A percentile compares a stretch with the other conserved stretches of the same genome.
These are phyloP conservation scores for Ophiosphaerella narmari DNA, from an alignment of 2,329 filamentous ascomycete species.

Conservation along the genomic window DNA sequence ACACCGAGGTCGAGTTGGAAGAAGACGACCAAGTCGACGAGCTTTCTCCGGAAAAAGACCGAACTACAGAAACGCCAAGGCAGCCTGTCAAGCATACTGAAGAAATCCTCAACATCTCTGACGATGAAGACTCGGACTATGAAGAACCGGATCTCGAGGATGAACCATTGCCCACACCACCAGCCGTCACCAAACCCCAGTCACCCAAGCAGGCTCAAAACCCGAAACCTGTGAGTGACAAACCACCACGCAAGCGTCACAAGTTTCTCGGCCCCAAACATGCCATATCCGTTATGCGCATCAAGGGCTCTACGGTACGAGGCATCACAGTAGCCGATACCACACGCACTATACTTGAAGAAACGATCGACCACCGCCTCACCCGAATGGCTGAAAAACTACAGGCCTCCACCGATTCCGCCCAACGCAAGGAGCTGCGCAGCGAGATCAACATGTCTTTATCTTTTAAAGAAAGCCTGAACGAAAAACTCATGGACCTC, in stretches of 20 bases:
- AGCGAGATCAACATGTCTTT: slow-evolving; percentile 55
- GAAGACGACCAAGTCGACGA: slow-evolving; percentile 20
- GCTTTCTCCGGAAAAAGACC: slow-evolving; percentile 23
- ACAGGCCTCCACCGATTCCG: slow-evolving; percentile 46
- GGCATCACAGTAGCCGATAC: slow-evolving; percentile 58
- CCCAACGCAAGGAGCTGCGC: slow-evolving; percentile 46
- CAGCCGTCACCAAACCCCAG: slow-evolving; percentile 10
- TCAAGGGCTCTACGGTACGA: slow-evolving; percentile 42
- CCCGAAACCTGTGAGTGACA: slow-evolving; percentile 17
- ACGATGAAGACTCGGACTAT: slow-evolving; percentile 21
- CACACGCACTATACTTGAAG: slow-evolving; percentile 56
- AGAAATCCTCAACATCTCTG: slow-evolving; percentile 17
- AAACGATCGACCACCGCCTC: slow-evolving; percentile 54
- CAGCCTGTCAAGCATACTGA: slow-evolving; percentile 4
- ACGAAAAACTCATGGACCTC: slow-evolving; percentile 56
- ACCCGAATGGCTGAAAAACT: slow-evolving; percentile 47
- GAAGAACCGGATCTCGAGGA: slow-evolving; percentile 23
- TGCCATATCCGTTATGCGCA: slow-evolving; percentile 43
- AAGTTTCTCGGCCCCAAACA: slow-evolving; percentile 35
- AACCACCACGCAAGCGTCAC: slow-evolving; percentile 35
- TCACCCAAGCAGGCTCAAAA: slow-evolving; percentile 17
- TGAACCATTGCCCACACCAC: slow-evolving; percentile 13
- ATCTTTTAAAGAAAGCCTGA: slow-evolving; percentile 54
- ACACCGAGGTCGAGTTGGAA: slow-evolving; percentile 6
- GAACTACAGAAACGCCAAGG: slow-evolving; percentile 2